These are phyloP conservation scores for Helianthus tuberosus DNA, from an alignment of 129 eudicot genomes.

Conservation along the genomic window DNA sequence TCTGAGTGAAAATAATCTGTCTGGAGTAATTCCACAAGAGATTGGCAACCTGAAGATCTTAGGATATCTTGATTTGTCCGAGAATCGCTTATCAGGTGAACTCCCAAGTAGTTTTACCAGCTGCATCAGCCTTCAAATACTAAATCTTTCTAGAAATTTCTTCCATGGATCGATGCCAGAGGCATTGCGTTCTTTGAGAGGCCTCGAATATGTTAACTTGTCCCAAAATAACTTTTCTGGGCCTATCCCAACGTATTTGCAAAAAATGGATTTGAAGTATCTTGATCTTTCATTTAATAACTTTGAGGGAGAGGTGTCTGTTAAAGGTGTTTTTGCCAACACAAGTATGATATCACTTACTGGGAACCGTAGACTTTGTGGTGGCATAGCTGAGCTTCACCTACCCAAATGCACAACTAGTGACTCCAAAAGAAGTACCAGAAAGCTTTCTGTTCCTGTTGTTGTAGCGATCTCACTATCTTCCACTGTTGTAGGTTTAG, in stretches of 20 bases:
- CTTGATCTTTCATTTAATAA: constrained; percentile 26
- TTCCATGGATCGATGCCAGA: constrained; percentile 23
- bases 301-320: constrained; percentile 24
- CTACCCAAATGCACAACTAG: constrained; percentile 22
- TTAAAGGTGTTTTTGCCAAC: constrained; percentile 21
- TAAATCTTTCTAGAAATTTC: constrained; percentile 9
- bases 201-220: constrained; percentile 8
- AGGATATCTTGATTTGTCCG: constrained; percentile 11
- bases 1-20: constrained; percentile 13
- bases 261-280: constrained; percentile 2
- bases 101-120: constrained; percentile 16
- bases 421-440: constrained; percentile 3
- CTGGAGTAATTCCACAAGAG: constrained; percentile 29
- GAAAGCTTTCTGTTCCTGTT: background rate
- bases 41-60: constrained; percentile 20
- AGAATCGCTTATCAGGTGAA: constrained; percentile 25
- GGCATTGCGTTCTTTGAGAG: constrained; percentile 17
- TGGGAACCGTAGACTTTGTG: constrained; percentile 26
- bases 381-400: constrained; percentile 25
- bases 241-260: constrained; percentile 21
- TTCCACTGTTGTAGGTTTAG: constrained; percentile 7
- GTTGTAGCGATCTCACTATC: constrained; percentile 17
- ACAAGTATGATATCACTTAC: constrained; percentile 14
- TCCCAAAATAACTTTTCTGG: constrained; percentile 31
- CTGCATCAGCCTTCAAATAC: constrained; percentile 6